Base-by-base conservation (phyloP, 306 rosid species). In the Neltuma alba region DNA sequence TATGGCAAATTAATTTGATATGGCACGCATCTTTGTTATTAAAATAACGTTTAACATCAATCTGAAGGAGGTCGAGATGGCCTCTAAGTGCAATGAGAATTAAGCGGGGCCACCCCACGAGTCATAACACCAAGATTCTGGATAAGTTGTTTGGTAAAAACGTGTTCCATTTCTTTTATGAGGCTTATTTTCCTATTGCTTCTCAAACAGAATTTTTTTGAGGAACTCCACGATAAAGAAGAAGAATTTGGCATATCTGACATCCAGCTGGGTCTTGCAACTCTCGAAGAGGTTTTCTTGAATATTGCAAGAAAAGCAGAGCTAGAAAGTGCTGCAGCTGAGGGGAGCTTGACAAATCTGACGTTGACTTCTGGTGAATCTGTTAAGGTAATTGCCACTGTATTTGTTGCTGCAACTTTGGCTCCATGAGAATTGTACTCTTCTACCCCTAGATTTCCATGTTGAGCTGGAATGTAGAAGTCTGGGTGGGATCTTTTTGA, bases 271-370 rank as follows among this genome's bases (percentile, higher is more conserved):
- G 89, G 97, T 34, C 93, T 92, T 40, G 72, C 99, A 30, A 95
- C 94, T 74, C 98, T 95, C 2, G 96, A 91, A 84, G 98, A 91
- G 88, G 99, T 92, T 55, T 92, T 92, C 91, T 84, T 92, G 86
- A 95, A 88, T 69, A 89, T 92, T n/a, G 98, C 97, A 40, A 86
- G 77, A 80, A 89, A 87, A 55, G 97, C 98, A 41, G 97, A 92
- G 90, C 88, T 92, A 74, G 97, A 94, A 79, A 82, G 74, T 61
- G 98, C 98, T 70, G 79, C 87, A 71, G 95, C 90, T 31, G 97
- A 91, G 78, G 97, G 93, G 82, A 86, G 85, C 55, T 21, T 84
- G 72, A 88, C 76, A 4, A 87, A 88, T 42, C 83, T 94, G 55
- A 86, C 87, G 45, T 87, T 94, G 79, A 75, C 89, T 80, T 92